phyloP scores from a whole-genome alignment of 305 asterid species.

The Rubia occidens region DNA sequence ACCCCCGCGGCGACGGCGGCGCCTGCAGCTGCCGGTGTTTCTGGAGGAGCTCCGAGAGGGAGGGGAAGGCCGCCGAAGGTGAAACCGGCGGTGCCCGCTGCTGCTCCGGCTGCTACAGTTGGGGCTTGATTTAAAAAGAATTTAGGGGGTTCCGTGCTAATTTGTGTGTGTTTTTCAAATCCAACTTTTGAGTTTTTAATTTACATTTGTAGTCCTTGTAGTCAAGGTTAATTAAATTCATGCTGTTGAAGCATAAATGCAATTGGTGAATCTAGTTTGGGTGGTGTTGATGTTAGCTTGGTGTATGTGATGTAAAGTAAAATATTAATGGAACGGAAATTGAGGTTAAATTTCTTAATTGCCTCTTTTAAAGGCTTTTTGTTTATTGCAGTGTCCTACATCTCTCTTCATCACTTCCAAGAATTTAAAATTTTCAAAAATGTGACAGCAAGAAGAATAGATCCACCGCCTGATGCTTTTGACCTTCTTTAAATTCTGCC shows the following conservation, averaged over 20 bases:
- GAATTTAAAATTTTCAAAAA: not conserved
- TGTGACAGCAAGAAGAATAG: not conserved
- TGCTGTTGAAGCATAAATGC: not conserved
- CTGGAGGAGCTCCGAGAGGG: constrained; percentile 38
- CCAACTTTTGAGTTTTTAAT: not conserved
- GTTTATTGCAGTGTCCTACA: not conserved
- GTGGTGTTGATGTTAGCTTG: too few species aligned
- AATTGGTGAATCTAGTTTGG: not conserved
- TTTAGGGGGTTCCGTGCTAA: constrained; percentile 30
- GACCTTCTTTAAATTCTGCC: not conserved
- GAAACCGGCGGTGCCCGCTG: constrained; percentile 31
- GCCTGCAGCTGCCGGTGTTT: constrained; percentile 14
- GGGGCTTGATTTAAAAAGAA: constrained; percentile 46
- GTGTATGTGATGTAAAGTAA: too few species aligned
- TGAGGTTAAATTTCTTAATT: constrained; percentile 6
- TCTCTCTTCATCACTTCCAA: not conserved
- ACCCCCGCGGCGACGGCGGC: not conserved
- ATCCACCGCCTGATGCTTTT: not conserved
- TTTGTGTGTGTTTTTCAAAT: constrained; percentile 9
- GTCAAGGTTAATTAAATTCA: constrained; percentile 15
- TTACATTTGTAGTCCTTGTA: constrained; percentile 11
- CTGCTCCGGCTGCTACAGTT: constrained; percentile 34
- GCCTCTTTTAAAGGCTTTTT: not conserved
- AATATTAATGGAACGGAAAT: constrained; percentile 15
- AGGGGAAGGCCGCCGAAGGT: constrained; percentile 85